phyloP scores from a whole-genome alignment of 164 flowering plant genomes.

The Tetracentron sinense region DNA sequence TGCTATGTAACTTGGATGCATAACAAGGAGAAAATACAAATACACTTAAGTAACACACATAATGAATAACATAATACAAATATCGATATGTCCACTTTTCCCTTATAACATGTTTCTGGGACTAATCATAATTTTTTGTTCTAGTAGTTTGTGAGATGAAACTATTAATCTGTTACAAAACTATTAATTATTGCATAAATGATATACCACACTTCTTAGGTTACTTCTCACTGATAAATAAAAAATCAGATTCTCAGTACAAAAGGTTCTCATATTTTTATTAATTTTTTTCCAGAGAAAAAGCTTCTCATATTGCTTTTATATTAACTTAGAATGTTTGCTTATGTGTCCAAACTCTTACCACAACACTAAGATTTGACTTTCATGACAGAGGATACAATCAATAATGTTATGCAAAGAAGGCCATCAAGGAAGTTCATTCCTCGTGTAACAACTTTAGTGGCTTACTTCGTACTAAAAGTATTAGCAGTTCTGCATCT shows the following conservation, averaged over 20 bases:
- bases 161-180: background rate
- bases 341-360: background rate
- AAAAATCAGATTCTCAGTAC: background rate
- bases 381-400: slow-evolving; percentile 31
- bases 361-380: background rate
- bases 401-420: slow-evolving; percentile 16
- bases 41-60: too few relatives aligned
- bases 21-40: too few relatives aligned
- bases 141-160: too few relatives aligned
- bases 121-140: too few relatives aligned
- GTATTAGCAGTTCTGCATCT: slow-evolving; percentile 43
- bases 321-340: background rate
- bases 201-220: too few relatives aligned
- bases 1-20: too few relatives aligned
- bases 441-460: slow-evolving; percentile 20
- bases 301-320: background rate
- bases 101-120: too few relatives aligned
- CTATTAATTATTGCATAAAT: too few relatives aligned
- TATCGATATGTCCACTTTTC: too few relatives aligned
- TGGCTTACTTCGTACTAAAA: slow-evolving; percentile 30
- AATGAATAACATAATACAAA: too few relatives aligned
- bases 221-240: background rate
- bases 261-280: background rate
- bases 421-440: slow-evolving; percentile 25
- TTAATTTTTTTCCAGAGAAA: too few relatives aligned